A percentile compares a stretch with the other conserved stretches of the same genome.
Evolutionary conservation across 2,329 filamentous ascomycete species (phyloP).

Genomic region (Talaromyces marneffei): DNA sequence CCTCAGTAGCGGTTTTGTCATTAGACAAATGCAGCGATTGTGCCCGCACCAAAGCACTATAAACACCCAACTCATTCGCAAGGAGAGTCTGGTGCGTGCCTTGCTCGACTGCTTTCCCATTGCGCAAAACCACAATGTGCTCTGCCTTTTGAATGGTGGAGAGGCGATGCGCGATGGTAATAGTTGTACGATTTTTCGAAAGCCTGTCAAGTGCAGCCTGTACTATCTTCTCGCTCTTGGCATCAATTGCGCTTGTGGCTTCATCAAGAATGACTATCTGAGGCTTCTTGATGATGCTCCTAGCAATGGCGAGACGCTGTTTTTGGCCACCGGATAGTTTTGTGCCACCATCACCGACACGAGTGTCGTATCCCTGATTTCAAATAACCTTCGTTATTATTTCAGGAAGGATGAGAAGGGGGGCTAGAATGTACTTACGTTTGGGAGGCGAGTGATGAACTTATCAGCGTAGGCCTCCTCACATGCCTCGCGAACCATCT

Average conservation of each 20-base stretch:
- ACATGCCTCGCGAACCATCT: slow-evolving; percentile 56
- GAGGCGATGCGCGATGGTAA: slow-evolving; percentile 81
- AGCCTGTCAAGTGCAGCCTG: slow-evolving; percentile 71
- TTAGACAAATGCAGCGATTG: slow-evolving; percentile 21
- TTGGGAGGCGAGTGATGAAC: slow-evolving; percentile 59
- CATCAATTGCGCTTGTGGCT: slow-evolving; percentile 78
- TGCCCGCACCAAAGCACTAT: slow-evolving; percentile 59
- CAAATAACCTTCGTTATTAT: too few relatives aligned
- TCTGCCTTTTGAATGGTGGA: slow-evolving; percentile 72
- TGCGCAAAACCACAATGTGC: slow-evolving; percentile 68
- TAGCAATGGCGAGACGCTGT: slow-evolving; percentile 73
- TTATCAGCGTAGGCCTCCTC: slow-evolving; percentile 64
- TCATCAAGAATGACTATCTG: slow-evolving; percentile 83
- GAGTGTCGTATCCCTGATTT: slow-evolving; percentile 64
- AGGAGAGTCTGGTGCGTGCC: slow-evolving; percentile 72
- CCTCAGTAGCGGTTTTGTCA: background rate
- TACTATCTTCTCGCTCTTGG: slow-evolving; percentile 59
- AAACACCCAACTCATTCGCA: slow-evolving; percentile 53
- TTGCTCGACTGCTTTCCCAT: slow-evolving; percentile 65
- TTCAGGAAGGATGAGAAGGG: slow-evolving; percentile 73
- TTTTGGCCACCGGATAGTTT: slow-evolving; percentile 77
- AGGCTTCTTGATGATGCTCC: slow-evolving; percentile 69
- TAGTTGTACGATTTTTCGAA: slow-evolving; percentile 76
- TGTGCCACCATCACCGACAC: slow-evolving; percentile 62
- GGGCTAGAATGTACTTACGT: slow-evolving; percentile 15